Evolutionary conservation across 2,329 filamentous ascomycete species (phyloP), one percentile per base, ranked within the genome.

Genomic region (Aureobasidium melanogenum): DNA sequence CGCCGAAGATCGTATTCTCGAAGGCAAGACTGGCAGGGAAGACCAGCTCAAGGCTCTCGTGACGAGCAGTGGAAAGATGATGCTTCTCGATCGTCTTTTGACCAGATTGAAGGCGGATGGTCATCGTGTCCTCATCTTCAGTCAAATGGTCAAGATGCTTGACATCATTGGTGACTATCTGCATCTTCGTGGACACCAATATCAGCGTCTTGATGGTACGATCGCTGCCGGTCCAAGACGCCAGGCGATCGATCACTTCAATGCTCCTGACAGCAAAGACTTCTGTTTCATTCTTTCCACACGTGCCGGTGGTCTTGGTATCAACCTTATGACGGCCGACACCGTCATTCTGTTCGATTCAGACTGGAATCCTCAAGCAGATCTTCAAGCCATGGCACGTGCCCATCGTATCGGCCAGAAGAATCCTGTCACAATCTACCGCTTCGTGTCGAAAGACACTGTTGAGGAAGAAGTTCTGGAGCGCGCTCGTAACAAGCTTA

Each of bases 131-230:
- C 78, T 99, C 65, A 97, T 99, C 66, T 99, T 99, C 79, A 97
- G 93, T 73, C 94, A 99, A 72, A 99, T 99, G 94, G 95, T 99
- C 38, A 95, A 91, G 72, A 97, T 99, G 89, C 83, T 99, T 24
- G 92, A 99, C 70, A 94, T 99, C 58, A 81, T 99, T 1, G 90
- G 91, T 48, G 93, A 99, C 69, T 99, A 99, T 71, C 84, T 97
- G 66, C 89, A 91, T 56, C 83, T 94, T 58, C 88, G 94, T 64
- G 91, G 92, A n/a, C 95, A 97, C 74, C 87, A 94, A 63, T 97
- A 94, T 71, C 95, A 99, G 72, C 85, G 94, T 19, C 83, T 99
- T 8, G 94, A 99, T 71, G 94, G 94, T 67, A 99, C 94, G 2
- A 96, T 99, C 66, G 88, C 90, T 36, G 89, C 94, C 14, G 88